A percentile compares a stretch with the other conserved stretches of the same genome.
These are phyloP conservation scores for Nakaseomyces glabratus DNA, from an alignment of 1,139 yeast species.

Conservation along the genomic window DNA sequence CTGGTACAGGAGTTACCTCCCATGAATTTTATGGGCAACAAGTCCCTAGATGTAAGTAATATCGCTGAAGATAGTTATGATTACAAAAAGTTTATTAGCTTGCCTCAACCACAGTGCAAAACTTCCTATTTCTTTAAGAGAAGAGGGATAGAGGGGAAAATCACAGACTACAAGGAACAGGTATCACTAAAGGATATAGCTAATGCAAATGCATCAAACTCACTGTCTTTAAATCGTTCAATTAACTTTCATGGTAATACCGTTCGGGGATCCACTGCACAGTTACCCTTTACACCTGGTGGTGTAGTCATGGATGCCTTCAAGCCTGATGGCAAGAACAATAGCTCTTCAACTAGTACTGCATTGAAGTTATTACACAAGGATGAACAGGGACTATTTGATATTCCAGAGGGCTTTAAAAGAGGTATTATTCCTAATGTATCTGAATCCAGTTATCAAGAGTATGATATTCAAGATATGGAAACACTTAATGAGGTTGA, in stretches of 20 bases:
- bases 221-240: conserved; percentile 63
- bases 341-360: conserved; percentile 16
- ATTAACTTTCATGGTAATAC: conserved; percentile 54
- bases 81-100: conserved; percentile 35
- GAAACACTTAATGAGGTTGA: conserved; percentile 26
- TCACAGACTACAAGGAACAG: conserved; percentile 56
- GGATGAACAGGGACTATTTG: conserved; percentile 67
- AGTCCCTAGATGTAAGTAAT: conserved; percentile 7
- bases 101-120: conserved; percentile 47
- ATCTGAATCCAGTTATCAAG: conserved; percentile 11
- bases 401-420: conserved; percentile 70
- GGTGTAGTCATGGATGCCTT: conserved; percentile 45
- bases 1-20: conserved; percentile 26
- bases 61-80: conserved; percentile 33
- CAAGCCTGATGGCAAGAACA: conserved; percentile 8
- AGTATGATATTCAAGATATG: conserved; percentile 17
- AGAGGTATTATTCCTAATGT: conserved; percentile 51
- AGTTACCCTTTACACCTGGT: conserved; percentile 90
- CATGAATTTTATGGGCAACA: conserved; percentile 13
- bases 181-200: conserved; percentile 41
- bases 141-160: conserved; percentile 64
- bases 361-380: conserved; percentile 46
- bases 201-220: conserved; percentile 53
- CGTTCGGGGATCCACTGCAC: conserved; percentile 62
- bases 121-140: conserved; percentile 57